Evolutionary conservation across 2,329 filamentous ascomycete species (phyloP), one percentile per base, ranked within the genome.

Genomic region (Colletotrichum acutatum): DNA sequence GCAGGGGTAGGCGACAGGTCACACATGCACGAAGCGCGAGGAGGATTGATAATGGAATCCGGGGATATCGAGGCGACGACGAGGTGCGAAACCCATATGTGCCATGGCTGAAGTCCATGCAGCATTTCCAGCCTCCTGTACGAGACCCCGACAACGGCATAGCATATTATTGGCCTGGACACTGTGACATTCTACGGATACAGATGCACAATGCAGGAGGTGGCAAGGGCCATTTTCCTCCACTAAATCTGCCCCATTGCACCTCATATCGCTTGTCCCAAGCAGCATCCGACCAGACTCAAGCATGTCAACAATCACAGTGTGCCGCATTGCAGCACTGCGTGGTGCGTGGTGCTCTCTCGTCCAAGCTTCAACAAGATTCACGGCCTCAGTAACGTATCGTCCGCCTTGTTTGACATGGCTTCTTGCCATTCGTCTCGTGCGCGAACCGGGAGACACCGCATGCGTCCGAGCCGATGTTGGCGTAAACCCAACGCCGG

Each of bases 131-230:
- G 14, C 26, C 22, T 63, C 42, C 58, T 58, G 58, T 63, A 68
- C 53, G 58, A 63, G 24, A n/a, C 7, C n/a, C 59, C 59, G 12
- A 60, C 22, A 72, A 30, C 11, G 30, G 66, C 59, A 72, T 46
- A 11, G 30, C 53, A 32, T 52, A 11, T 24, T 42, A 24, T 19
- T 46, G 37, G 5, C 14, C 19, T 46, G n/a, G 12, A 3, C 32
- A 16, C 32, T 19, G 16, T 7, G 7, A 19, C 37, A 42, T 19
- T 42, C 16, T 19, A 42, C 7, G 37, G n/a, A 22, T 60, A 49
- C 34, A 56, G 14, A 58, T 69, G 66, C 66, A 37, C n/a, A n/a
- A 61, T 65, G 60, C 56, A 72, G 59, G 60, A 70, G 54, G 60
- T 69, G 53, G 53, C 28, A 70, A 65, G 30, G 60, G 46, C 14